Evolutionary conservation across 345 rosid species (phyloP).

Genomic region (Populus euphratica): DNA sequence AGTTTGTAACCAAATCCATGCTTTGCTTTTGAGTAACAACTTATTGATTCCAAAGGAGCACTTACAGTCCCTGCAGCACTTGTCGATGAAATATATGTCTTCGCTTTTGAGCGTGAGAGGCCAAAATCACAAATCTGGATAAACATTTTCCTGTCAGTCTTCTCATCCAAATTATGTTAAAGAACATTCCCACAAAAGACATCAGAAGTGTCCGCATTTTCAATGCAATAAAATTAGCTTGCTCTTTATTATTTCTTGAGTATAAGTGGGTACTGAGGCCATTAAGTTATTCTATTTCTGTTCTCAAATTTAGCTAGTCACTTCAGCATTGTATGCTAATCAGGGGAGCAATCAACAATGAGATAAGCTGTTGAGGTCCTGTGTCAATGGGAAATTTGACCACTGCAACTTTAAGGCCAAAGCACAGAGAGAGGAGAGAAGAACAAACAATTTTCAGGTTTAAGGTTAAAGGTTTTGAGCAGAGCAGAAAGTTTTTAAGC

Average conservation of each 20-base stretch:
- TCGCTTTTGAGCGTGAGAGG: constrained; percentile 28
- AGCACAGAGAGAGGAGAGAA: background rate
- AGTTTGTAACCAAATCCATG: background rate
- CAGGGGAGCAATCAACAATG: background rate
- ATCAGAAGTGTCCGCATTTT: background rate
- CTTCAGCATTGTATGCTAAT: background rate
- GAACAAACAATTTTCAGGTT: background rate
- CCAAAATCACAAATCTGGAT: constrained; percentile 31
- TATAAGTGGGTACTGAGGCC: background rate
- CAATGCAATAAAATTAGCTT: background rate
- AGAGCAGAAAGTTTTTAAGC: background rate
- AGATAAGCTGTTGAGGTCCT: background rate
- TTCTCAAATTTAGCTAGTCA: background rate
- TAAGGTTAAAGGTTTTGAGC: background rate
- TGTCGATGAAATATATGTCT: constrained; percentile 21
- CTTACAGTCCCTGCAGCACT: constrained; percentile 29
- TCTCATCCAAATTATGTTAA: background rate
- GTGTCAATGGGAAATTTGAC: background rate
- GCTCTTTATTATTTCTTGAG: background rate
- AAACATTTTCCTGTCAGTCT: constrained; percentile 1
- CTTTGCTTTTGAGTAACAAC: background rate
- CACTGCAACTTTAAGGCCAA: background rate
- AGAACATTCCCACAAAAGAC: background rate
- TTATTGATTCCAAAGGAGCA: background rate
- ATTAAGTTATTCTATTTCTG: background rate